phyloP scores from a whole-genome alignment of 1,284 basidiomycete species.

The Ceratobasidium papillatum region DNA sequence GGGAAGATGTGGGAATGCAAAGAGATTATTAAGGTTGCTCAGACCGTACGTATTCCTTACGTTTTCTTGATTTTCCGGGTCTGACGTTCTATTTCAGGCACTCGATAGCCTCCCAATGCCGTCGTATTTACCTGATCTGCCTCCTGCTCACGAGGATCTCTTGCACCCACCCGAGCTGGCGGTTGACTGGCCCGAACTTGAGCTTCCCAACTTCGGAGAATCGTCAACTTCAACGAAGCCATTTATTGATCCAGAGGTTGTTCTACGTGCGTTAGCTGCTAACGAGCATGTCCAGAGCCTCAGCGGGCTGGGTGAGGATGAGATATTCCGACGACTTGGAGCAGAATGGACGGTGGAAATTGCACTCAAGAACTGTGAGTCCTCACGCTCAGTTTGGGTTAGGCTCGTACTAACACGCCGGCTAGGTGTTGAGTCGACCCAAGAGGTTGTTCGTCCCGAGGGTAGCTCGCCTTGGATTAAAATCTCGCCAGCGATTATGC shows the following conservation, averaged over 20 bases:
- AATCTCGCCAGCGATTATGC: slow-evolving; percentile 84
- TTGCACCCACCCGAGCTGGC: slow-evolving; percentile 50
- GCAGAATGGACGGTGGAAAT: slow-evolving; percentile 75
- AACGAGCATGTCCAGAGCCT: slow-evolving; percentile 66
- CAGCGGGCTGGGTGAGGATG: slow-evolving; percentile 67
- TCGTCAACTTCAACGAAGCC: slow-evolving; percentile 33
- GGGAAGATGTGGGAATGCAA: slow-evolving; percentile 75
- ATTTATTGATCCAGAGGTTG: slow-evolving; percentile 62
- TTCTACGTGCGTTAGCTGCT: slow-evolving; percentile 63
- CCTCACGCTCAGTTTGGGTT: neutral
- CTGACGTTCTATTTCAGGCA: slow-evolving; percentile 39
- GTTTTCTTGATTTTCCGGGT: slow-evolving; percentile 24
- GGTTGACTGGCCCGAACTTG: slow-evolving; percentile 33
- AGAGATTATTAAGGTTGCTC: slow-evolving; percentile 63
- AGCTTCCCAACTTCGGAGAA: slow-evolving; percentile 36
- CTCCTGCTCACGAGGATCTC: slow-evolving; percentile 53
- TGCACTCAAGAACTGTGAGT: slow-evolving; percentile 80
- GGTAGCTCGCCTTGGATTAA: slow-evolving; percentile 75
- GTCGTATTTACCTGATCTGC: slow-evolving; percentile 47
- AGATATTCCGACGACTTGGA: slow-evolving; percentile 63
- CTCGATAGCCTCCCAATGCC: slow-evolving; percentile 41
- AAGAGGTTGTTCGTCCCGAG: slow-evolving; percentile 66
- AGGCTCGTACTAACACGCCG: slow-evolving; percentile 4
- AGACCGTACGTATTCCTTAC: slow-evolving; percentile 58
- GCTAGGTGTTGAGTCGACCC: slow-evolving; percentile 67